phyloP scores from a whole-genome alignment of 257 asterid genomes.

The Solanum chilense region DNA sequence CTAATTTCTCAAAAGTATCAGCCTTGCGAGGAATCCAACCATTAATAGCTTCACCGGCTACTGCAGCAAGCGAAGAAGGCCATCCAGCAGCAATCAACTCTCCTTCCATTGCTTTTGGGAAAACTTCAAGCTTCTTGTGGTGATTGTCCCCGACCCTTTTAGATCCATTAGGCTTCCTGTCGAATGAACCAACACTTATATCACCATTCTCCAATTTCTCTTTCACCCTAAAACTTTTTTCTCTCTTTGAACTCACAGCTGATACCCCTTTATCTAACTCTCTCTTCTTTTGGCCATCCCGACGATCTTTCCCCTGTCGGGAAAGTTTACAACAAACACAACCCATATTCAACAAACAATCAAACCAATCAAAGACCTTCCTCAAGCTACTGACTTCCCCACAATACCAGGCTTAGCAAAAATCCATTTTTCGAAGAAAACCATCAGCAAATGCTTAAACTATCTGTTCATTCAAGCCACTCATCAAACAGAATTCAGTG shows the following conservation, averaged over 20 bases:
- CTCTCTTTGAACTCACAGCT: constrained; percentile 39
- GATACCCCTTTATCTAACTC: constrained; percentile 43
- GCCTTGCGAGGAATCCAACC: constrained; percentile 92
- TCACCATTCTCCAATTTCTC: constrained; percentile 34
- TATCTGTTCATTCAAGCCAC: background rate
- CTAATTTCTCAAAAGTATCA: constrained; percentile 76
- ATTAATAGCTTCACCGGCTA: constrained; percentile 77
- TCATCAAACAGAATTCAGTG: constrained; percentile 4
- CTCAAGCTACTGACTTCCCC: constrained; percentile 4
- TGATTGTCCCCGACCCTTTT: constrained; percentile 64
- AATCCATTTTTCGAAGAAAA: background rate
- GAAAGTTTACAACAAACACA: constrained; percentile 72
- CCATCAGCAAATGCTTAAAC: constrained; percentile 6
- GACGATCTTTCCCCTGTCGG: constrained; percentile 28
- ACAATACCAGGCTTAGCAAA: constrained; percentile 3
- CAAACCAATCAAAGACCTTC: background rate
- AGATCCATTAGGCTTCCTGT: constrained; percentile 45
- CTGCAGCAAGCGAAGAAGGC: constrained; percentile 92
- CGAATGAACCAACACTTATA: constrained; percentile 34
- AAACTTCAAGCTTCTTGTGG: constrained; percentile 27
- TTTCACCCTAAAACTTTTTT: constrained; percentile 40
- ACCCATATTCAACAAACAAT: constrained; percentile 45
- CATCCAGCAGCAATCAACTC: constrained; percentile 92
- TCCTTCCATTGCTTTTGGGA: constrained; percentile 65
- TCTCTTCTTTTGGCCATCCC: constrained; percentile 50